These are phyloP conservation scores for Graphilbum ipis-grandicollis DNA, from an alignment of 2,329 filamentous ascomycete species.

Conservation along the genomic window DNA sequence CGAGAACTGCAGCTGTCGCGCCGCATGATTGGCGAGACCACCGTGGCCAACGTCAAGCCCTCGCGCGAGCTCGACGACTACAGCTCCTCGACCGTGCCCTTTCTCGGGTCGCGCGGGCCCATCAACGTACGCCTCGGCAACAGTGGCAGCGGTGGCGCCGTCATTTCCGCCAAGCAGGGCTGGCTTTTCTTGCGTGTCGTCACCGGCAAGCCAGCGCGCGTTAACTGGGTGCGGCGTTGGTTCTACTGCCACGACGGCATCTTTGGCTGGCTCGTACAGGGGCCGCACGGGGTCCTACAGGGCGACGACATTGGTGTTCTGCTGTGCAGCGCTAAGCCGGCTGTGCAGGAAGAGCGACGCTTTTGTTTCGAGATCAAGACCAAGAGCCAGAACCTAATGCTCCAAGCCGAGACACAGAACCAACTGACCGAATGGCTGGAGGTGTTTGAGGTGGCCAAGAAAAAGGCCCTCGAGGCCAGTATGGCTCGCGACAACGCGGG, in stretches of 20 bases:
- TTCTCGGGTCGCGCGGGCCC: constrained; percentile 55
- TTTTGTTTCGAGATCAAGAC: constrained; percentile 99
- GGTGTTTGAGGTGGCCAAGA: constrained; percentile 86
- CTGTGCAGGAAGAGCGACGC: constrained; percentile 77
- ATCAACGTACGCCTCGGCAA: constrained; percentile 36
- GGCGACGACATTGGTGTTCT: constrained; percentile 92
- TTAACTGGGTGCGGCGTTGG: constrained; percentile 84
- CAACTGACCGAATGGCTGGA: constrained; percentile 92
- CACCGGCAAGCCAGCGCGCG: constrained; percentile 74
- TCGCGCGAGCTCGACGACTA: constrained; percentile 91
- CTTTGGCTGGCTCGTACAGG: constrained; percentile 85
- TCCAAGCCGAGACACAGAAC: constrained; percentile 83
- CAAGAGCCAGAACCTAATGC: constrained; percentile 73
- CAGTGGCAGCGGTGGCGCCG: constrained; percentile 28
- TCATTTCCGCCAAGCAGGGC: constrained; percentile 67
- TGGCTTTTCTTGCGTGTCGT: constrained; percentile 78
- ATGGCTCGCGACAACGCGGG: constrained; percentile 32
- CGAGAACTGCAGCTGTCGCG: constrained; percentile 64
- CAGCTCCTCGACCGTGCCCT: constrained; percentile 74
- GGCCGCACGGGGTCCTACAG: constrained; percentile 73
- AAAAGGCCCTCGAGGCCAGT: constrained; percentile 67
- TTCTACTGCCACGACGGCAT: constrained; percentile 92
- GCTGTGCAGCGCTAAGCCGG: constrained; percentile 81
- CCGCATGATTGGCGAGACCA: constrained; percentile 64
- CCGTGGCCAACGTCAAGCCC: constrained; percentile 54